Evolutionary conservation across 2,329 filamentous ascomycete species (phyloP).

Genomic region (Alternaria incomplexa): DNA sequence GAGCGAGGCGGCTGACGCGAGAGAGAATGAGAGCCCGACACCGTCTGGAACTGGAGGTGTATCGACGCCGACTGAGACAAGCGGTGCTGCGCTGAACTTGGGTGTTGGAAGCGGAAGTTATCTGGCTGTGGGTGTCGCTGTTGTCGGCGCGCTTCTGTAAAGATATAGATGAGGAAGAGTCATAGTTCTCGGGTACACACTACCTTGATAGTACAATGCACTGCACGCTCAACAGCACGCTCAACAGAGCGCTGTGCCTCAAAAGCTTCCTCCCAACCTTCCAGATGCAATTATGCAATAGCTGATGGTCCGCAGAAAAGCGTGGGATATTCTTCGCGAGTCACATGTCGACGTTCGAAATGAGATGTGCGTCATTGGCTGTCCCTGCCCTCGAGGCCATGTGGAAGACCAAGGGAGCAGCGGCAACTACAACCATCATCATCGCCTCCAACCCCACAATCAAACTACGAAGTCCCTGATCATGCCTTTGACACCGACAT

Average conservation of each 20-base stretch:
- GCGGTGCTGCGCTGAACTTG: not conserved
- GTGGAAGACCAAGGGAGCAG: not conserved
- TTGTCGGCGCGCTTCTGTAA: constrained; percentile 9
- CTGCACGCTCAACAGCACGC: not conserved
- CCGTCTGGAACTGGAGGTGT: constrained; percentile 14
- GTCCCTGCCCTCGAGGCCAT: constrained; percentile 1
- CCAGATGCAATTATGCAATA: not conserved
- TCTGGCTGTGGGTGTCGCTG: constrained; percentile 10
- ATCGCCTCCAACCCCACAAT: not conserved
- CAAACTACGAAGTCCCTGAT: not conserved
- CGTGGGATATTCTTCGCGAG: not conserved
- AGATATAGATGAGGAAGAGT: not conserved
- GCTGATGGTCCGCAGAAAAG: not conserved
- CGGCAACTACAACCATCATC: not conserved
- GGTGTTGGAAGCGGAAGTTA: constrained; percentile 6
- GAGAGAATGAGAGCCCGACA: constrained; percentile 14
- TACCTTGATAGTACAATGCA: not conserved
- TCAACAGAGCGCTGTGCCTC: not conserved
- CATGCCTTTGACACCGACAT: not conserved
- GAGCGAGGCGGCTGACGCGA: constrained; percentile 18
- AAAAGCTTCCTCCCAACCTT: not conserved
- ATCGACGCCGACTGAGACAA: constrained; percentile 9
- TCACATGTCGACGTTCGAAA: not conserved
- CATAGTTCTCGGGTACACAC: not conserved
- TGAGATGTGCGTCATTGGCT: not conserved